Evolutionary conservation across 371 early-diverging fungal species (phyloP), one percentile per base, ranked within the genome.

Genomic region (Mortierella sp.): DNA sequence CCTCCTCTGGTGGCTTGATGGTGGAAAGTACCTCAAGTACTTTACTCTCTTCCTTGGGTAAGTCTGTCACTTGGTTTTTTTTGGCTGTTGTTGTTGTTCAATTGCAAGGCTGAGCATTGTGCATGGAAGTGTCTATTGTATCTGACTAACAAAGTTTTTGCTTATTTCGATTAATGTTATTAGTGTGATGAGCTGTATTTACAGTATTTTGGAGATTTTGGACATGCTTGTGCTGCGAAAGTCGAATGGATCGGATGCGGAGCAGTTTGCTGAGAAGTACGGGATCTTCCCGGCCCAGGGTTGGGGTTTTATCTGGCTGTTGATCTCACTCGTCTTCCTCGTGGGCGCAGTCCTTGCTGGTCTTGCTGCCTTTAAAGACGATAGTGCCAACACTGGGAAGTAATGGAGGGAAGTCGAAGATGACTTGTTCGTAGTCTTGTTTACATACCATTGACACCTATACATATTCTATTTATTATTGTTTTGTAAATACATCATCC

Each of bases 171-270:
- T 34, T 16, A 0, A 22, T 64, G 5, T 24, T 31, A 47, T n/a
- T 79, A 92, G 96, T 58, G 94, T 95, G 45, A 97, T 98, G 99
- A 93, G 93, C 5, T 93, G 95, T 34, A 88, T 96, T 34, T 97
- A 98, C 81, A 91, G 94, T 73, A 90, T 97, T 19, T 96, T 97
- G 94, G 99, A 98, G 89, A 97, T 98, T 76, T 80, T 98, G 66
- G 98, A 98, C 69, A 97, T 97, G 88, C 88, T 98, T 9, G 92
- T 98, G 6, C 88, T 94, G 71, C 87, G 97, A 48, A 96, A 96
- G 86, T 93, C 95, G 22, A 94, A 97, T 85, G 96, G 95, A 72
- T 94, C 95, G n/a, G 99, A 97, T 77, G 97, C 99, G 1, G 90
- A 94, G 6, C 91, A 93, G 85, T 97, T 97, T 88, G 94, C 97